Evolutionary conservation across 2,329 filamentous ascomycete species (phyloP), one percentile per base, ranked within the genome.

Genomic region (Coniochaeta ligniaria): DNA sequence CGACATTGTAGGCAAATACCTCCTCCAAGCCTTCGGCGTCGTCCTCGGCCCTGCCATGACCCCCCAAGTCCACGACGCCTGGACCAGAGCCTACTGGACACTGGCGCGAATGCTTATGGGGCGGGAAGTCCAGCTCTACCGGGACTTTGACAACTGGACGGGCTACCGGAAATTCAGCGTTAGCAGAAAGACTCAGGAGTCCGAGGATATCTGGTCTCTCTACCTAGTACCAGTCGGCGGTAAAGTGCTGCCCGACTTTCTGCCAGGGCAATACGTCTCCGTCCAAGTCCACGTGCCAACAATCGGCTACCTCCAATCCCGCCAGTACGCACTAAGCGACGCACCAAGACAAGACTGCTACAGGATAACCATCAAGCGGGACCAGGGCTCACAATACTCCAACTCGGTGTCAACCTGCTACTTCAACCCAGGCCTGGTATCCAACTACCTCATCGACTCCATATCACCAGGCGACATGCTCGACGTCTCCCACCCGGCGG

Each of bases 291-390:
- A 80, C 57, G 80, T 89, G 0, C 81, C 83, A 1, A 75, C 77
- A 0, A 76, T 83, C 63, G 81, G 82, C 26, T 82, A 85, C 69
- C 74, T 79, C 64, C 89, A 92, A 72, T 80, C 84, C 20, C 79
- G 89, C 35, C 89, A 92, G 72, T 92, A 91, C 74, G 90, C 87
- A 28, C 79, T 92, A 63, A 88, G 83, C 67, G 87, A 91, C 64
- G 79, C 83, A 57, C 87, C 86, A 2, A 76, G 77, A 2, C 74
- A 80, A 9, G 78, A 83, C 57, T 83, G 86, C 72, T 89, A 90
- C 73, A 83, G 89, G 33, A 87, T 92, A 73, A 89, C 82, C 57
- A 81, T 92, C 60, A 91, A 91, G 79, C 83, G 80, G 62, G 87
- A 91, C 67, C 71, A 75, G 2, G 86, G 85, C 4, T 68, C 84